These are phyloP conservation scores for Beauveria sp. DNA, from an alignment of 2,329 filamentous ascomycete genomes.

Conservation along the genomic window DNA sequence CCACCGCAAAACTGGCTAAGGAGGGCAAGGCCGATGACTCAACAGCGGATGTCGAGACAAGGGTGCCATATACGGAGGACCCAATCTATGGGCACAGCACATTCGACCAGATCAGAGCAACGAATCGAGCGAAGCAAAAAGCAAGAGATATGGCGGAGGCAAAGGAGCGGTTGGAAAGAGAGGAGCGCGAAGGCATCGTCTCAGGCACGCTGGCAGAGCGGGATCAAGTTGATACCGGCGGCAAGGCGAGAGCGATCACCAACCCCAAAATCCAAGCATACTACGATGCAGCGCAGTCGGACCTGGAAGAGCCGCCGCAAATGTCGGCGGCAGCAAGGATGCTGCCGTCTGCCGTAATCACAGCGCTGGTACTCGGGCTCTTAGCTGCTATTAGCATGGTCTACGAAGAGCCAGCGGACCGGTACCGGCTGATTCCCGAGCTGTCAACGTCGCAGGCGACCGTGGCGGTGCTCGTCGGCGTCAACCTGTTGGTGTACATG, in stretches of 20 bases:
- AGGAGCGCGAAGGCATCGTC: constrained; percentile 30
- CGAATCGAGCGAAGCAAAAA: constrained; percentile 38
- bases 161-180: constrained; percentile 15
- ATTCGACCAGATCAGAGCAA: constrained; percentile 49
- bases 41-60: constrained; percentile 14
- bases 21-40: constrained; percentile 18
- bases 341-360: constrained; percentile 44
- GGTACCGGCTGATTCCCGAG: constrained; percentile 49
- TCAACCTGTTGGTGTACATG: constrained; percentile 49
- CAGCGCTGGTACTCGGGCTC: constrained; percentile 35
- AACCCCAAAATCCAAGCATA: constrained; percentile 32
- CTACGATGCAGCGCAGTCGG: constrained; percentile 39
- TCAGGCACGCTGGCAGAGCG: constrained; percentile 34
- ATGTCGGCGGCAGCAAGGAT: constrained; percentile 43
- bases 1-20: constrained; percentile 17
- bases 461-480: constrained; percentile 50
- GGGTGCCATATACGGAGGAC: constrained; percentile 26
- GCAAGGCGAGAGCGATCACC: constrained; percentile 28
- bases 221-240: constrained; percentile 17
- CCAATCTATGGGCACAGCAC: constrained; percentile 51
- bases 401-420: constrained; percentile 46
- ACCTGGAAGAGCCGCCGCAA: constrained; percentile 30
- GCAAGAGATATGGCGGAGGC: constrained; percentile 10
- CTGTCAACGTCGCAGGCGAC: constrained; percentile 57
- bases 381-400: constrained; percentile 36